Conservation (phyloP, 2,329 filamentous ascomycete species). For the Coccinonectria pachysandricola region DNA sequence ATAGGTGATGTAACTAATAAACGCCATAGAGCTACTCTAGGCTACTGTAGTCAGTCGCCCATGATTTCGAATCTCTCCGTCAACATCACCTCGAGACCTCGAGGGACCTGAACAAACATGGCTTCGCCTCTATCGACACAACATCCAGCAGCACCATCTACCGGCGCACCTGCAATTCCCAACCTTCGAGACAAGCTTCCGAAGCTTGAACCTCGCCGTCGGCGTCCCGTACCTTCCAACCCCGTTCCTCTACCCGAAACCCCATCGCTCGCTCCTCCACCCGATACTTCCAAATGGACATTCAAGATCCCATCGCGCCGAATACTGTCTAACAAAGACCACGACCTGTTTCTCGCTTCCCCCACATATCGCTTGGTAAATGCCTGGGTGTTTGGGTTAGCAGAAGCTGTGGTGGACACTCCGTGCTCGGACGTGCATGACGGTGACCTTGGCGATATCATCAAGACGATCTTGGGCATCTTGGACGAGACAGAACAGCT, state of each 20-base stretch:
- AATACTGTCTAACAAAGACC: constrained; percentile 73
- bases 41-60: too few species aligned
- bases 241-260: constrained; percentile 61
- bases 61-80: constrained; percentile 5
- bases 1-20: too few species aligned
- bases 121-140: constrained; percentile 12
- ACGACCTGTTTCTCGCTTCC: constrained; percentile 70
- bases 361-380: constrained; percentile 65
- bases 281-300: constrained; percentile 45
- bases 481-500: constrained; percentile 60
- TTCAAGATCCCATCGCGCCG: constrained; percentile 63
- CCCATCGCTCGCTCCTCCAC: constrained; percentile 59
- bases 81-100: constrained; percentile 2
- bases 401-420: constrained; percentile 66
- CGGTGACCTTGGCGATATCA: constrained; percentile 46
- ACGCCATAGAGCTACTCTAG: too few species aligned
- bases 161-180: constrained; percentile 15
- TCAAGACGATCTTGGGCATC: constrained; percentile 57
- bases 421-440: constrained; percentile 51
- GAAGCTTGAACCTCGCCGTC: constrained; percentile 55
- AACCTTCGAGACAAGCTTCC: constrained; percentile 46
- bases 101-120: constrained; percentile 11
- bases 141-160: constrained; percentile 5
- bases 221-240: constrained; percentile 41
- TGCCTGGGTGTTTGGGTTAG: constrained; percentile 77